Evolutionary conservation across 148 eudicot genomes (phyloP).

Genomic region (Amaranthus cruentus): DNA sequence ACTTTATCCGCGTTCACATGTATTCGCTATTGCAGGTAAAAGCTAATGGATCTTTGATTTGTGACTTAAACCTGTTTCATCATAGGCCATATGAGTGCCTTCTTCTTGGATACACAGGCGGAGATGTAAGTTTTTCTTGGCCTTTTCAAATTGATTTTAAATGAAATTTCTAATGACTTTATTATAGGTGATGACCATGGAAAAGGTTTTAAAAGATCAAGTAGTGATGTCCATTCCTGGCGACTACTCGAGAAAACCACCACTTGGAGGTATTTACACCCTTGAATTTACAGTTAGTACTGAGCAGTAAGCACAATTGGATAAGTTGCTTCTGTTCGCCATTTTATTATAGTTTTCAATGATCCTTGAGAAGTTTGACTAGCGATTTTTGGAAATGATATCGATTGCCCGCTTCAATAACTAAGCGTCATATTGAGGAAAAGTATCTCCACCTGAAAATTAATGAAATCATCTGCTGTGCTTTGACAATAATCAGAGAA

Average conservation of each 20-base stretch:
- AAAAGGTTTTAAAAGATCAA: constrained; percentile 45
- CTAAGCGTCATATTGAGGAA: neutral
- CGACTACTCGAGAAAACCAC: constrained; percentile 95
- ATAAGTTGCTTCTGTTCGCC: neutral
- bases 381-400: neutral
- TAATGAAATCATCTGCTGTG: neutral
- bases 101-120: constrained; percentile 59
- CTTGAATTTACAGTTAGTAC: constrained; percentile 2
- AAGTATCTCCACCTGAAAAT: neutral
- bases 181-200: constrained; percentile 39
- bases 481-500: neutral
- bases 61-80: constrained; percentile 90
- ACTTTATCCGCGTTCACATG: neutral
- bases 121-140: constrained; percentile 32
- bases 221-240: constrained; percentile 84
- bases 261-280: constrained; percentile 61
- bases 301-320: neutral
- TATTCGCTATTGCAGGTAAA: constrained; percentile 56
- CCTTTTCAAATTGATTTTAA: constrained; percentile 1
- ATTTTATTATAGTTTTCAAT: neutral
- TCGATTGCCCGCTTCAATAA: neutral
- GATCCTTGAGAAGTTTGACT: neutral
- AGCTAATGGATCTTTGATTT: constrained; percentile 65
- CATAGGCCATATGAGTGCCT: constrained; percentile 97
- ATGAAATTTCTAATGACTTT: constrained; percentile 1